Conservation (phyloP, 139 green algal species). For the Marvania coccoides region DNA sequence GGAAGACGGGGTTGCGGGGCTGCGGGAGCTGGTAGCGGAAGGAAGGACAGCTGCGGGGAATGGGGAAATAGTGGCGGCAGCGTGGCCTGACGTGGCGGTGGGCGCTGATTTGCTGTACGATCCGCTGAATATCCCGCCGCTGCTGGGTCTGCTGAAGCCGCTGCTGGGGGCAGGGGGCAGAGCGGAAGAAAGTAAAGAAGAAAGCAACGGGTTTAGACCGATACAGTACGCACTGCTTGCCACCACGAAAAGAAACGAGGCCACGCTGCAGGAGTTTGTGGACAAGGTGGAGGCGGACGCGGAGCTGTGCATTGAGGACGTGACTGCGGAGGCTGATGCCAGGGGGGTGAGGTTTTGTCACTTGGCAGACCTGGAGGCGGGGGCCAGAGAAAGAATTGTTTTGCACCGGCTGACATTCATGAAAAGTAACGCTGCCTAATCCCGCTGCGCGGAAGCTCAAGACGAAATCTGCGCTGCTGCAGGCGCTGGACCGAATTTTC, state of each 20-base stretch:
- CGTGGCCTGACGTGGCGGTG: slow-evolving; percentile 34
- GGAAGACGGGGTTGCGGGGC: neutral
- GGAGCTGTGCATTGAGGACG: neutral
- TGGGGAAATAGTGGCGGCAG: slow-evolving; percentile 2
- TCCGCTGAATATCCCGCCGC: slow-evolving; percentile 22
- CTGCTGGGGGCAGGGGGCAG: slow-evolving; percentile 1
- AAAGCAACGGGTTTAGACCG: neutral
- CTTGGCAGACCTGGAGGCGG: neutral
- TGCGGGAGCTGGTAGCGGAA: neutral
- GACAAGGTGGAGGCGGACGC: neutral
- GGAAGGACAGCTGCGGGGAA: neutral
- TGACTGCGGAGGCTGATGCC: neutral
- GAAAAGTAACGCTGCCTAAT: too few species aligned
- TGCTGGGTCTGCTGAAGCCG: slow-evolving; percentile 14
- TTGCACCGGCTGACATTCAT: slow-evolving; percentile 21
- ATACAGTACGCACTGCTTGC: neutral
- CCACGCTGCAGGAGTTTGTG: slow-evolving; percentile 13
- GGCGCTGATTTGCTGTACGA: slow-evolving; percentile 67
- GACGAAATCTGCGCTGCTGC: too few species aligned
- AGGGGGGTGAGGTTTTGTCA: slow-evolving; percentile 10
- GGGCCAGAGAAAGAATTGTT: slow-evolving; percentile 6
- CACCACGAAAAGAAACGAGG: slow-evolving; percentile 11
- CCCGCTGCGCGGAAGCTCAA: too few species aligned
- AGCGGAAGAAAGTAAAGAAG: neutral
- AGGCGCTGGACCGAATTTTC: too few species aligned